phyloP scores from a whole-genome alignment of 192 early-diverging fungal genomes.

The Coemansia sp. region DNA sequence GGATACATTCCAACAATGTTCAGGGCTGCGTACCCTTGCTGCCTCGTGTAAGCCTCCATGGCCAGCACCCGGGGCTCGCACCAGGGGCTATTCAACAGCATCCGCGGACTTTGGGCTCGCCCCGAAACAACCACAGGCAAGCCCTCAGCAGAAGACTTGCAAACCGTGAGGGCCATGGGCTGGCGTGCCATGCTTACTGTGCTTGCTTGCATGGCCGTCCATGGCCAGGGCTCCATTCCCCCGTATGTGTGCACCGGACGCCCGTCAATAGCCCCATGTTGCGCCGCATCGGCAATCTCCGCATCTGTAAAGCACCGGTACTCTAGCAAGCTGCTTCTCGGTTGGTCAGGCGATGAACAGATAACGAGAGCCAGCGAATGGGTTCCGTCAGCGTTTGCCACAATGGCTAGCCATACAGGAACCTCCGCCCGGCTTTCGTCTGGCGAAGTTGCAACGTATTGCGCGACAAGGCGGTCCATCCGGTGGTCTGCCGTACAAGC shows the following conservation, averaged over 20 bases:
- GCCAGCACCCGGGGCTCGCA: background rate
- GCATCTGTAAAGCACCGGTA: slow-evolving; percentile 18
- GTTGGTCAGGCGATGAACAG: background rate
- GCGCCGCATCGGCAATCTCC: slow-evolving; percentile 6
- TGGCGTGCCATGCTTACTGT: background rate
- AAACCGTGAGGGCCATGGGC: background rate
- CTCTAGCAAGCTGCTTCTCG: background rate
- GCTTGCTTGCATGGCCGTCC: slow-evolving; percentile 7
- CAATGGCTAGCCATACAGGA: slow-evolving; percentile 32
- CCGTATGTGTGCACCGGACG: slow-evolving; percentile 11
- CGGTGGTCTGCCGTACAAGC: background rate
- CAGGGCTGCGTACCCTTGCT: background rate
- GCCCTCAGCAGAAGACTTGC: background rate
- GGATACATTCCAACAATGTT: slow-evolving; percentile 1
- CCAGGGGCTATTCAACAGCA: background rate
- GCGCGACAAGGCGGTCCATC: slow-evolving; percentile 13
- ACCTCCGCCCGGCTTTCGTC: slow-evolving; percentile 25
- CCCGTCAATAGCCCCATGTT: background rate
- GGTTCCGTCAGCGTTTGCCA: slow-evolving; percentile 20
- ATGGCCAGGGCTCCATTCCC: slow-evolving; percentile 42
- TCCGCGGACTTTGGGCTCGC: background rate
- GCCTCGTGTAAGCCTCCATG: slow-evolving; percentile 5
- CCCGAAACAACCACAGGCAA: background rate
- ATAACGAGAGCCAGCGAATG: slow-evolving; percentile 35
- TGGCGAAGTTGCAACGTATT: slow-evolving; percentile 21